Base-by-base conservation (phyloP, 257 asterid genomes). In the Anisodus tanguticus region DNA sequence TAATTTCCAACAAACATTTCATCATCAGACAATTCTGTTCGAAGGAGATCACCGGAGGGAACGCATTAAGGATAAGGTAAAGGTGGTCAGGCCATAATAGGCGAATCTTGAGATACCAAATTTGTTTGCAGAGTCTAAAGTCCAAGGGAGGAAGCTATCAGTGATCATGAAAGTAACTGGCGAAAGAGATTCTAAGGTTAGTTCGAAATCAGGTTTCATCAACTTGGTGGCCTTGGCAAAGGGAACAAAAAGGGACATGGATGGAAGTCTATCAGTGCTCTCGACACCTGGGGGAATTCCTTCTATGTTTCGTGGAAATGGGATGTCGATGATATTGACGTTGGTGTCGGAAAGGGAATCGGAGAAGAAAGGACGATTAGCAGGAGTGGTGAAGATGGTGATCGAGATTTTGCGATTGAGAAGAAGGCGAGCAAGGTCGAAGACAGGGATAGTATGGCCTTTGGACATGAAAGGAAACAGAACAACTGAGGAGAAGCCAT, bases 101-200 rank as follows among this genome's bases (percentile, higher is more conserved):
- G 88, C 82, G 3, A 94, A 85, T 16, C 93, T 85, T 0, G 97
- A 97, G 57, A 93, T 88, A 45, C 90, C 86, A 15, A 85, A 88
- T 22, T 60, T 84, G 0, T 86, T 43, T 4, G 96, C 54, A 69
- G 54, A 37, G 0, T 68, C 51, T 68, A 68, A 37, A 37, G 35
- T 69, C 78, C 54, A 69, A 0, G 35, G 31, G 2, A 70, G 54
- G 53, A 69, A 69, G 13, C 78, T 69, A 69, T 69, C 78, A 2
- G 78, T 70, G 55, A 70, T 41, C 78, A 17, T 70, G 8, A 70
- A 70, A 43, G 35, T 70, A 70, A 41, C 54, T 2, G 78, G 55
- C 8, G 7, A 0, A 70, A 70, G 79, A 69, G 54, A 39, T 0
- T 31, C 15, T 8, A 69, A 69, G 31, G 78, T 54, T 17, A 39